Conservation (phyloP, 2,329 filamentous ascomycete genomes). For the Pseudocercospora macadamiae region DNA sequence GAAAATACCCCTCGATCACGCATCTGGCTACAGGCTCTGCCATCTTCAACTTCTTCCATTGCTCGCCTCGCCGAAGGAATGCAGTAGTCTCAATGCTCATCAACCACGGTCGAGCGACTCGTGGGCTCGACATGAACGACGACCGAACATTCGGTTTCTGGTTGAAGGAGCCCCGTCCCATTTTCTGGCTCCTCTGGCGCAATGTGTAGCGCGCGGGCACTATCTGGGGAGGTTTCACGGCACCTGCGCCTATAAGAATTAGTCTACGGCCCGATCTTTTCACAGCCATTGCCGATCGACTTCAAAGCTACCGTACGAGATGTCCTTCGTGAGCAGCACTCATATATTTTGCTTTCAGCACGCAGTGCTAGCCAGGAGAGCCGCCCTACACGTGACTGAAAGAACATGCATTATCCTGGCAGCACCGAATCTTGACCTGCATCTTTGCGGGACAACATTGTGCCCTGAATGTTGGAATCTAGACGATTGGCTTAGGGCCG, state of each 20-base stretch:
- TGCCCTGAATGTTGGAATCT: background rate
- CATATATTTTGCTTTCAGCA: background rate
- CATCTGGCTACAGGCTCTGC: background rate
- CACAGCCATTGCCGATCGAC: background rate
- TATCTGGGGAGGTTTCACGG: background rate
- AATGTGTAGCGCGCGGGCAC: background rate
- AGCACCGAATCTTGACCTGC: background rate
- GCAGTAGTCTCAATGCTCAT: background rate
- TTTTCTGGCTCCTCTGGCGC: background rate
- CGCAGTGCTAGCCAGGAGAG: background rate
- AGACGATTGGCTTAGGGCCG: background rate
- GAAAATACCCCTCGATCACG: background rate
- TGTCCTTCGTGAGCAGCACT: background rate
- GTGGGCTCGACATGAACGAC: slow-evolving; percentile 1
- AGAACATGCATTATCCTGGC: slow-evolving; percentile 12
- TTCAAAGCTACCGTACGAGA: background rate
- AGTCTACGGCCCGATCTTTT: background rate
- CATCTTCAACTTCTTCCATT: background rate
- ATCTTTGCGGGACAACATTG: background rate
- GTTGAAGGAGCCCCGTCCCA: background rate
- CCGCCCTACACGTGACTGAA: background rate
- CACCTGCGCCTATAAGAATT: background rate
- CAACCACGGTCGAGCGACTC: background rate
- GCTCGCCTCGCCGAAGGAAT: background rate
- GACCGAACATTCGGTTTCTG: background rate